Evolutionary conservation across 1,284 basidiomycete genomes (phyloP), one percentile per base, ranked within the genome.

Genomic region (Coriolopsis trogii): DNA sequence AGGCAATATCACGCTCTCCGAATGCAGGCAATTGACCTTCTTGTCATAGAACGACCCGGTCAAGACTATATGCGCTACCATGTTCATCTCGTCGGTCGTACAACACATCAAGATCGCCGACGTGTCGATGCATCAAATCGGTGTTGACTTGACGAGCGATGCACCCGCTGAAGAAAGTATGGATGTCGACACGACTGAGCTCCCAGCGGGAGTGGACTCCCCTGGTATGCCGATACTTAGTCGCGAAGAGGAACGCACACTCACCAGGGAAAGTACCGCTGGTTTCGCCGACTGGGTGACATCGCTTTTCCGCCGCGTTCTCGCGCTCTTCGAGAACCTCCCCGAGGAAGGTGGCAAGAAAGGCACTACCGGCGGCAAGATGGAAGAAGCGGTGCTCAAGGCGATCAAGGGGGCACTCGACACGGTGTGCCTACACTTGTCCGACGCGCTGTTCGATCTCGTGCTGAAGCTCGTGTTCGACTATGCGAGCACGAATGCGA

Each of bases 281-380:
- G 79, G 79, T 7, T 92, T 94, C 68, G 85, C 91, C 85, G 91
- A 94, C 62, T 98, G 96, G 96, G 87, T 96, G 4, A 82, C 85
- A 0, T 89, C 91, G 36, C 89, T 97, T 56, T 87, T 98, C 62
- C 83, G 90, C 6, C 82, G 93, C 7, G 87, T 98, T 29, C 77
- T 99, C 41, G 83, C 90, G 0, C 73, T 99, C 4, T 96, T 92
- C 64, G 92, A 95, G 71, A 93, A 96, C 64, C 77, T 99, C 6
- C 96, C 97, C 0, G 95, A 99, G 66, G 95, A 95, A 70, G 92
- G 93, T 12, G 91, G 90, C 10, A 81, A 83, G 69, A 83, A 78
- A 71, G 87, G 91, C 59, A 87, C 80, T 8, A 91, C 88, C 1
- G 93, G 93, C 30, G 93, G 93, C 28, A 93, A 93, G 70, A 79